Conservation (phyloP, 208 protist genomes). For the Balamuthia mandrillaris region DNA sequence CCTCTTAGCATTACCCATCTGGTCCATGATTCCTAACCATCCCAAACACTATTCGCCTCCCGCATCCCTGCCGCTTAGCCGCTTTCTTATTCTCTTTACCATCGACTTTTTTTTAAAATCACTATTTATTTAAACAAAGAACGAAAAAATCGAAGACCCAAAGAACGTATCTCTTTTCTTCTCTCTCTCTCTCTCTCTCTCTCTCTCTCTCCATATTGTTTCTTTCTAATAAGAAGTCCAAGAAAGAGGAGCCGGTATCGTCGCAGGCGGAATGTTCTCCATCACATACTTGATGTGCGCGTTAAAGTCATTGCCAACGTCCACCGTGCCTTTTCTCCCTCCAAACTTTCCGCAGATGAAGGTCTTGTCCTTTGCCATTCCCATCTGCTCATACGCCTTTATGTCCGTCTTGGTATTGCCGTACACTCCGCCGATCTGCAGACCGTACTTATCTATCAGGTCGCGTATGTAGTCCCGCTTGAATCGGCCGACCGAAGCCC, state of each 20-base stretch:
- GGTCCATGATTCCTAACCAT: too few relatives aligned
- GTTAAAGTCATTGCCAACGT: constrained; percentile 7
- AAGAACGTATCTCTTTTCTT: too few relatives aligned
- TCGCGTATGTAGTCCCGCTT: constrained; percentile 27
- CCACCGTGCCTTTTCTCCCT: neutral
- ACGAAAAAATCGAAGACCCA: too few relatives aligned
- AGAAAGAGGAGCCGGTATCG: constrained; percentile 9
- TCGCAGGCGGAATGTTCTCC: constrained; percentile 14
- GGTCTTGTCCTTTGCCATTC: constrained; percentile 4
- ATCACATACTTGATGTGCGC: constrained; percentile 22
- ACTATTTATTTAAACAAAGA: too few relatives aligned
- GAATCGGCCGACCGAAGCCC: constrained; percentile 34
- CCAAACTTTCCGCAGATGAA: constrained; percentile 35
- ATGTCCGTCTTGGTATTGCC: constrained; percentile 44
- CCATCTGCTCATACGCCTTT: constrained; percentile 2
- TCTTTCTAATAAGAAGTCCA: too few relatives aligned
- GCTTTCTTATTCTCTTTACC: too few relatives aligned
- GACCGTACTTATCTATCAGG: neutral
- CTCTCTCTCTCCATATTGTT: too few relatives aligned
- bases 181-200: too few relatives aligned
- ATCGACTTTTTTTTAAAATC: too few relatives aligned
- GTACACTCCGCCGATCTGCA: neutral
- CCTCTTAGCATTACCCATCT: too few relatives aligned
- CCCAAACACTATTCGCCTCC: too few relatives aligned
- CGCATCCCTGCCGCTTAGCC: too few relatives aligned